Percentiles rank a stretch among this genome's conserved stretches.
Evolutionary conservation across 306 rosid genomes (phyloP).

Genomic region (Trifolium subterraneum): DNA sequence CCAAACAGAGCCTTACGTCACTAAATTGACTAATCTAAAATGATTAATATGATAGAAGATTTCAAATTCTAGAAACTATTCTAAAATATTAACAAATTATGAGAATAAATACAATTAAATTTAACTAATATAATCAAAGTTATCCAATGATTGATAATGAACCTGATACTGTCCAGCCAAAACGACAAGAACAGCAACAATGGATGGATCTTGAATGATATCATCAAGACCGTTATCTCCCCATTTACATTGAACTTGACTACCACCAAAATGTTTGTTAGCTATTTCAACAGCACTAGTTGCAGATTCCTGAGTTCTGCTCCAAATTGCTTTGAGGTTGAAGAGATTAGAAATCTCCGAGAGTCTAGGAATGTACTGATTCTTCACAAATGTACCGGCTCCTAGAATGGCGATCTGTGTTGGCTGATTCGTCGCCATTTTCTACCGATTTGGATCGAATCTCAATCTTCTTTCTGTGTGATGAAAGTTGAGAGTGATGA

Average conservation of each 20-base stretch:
- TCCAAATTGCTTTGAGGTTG: constrained; percentile 81
- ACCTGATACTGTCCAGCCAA: constrained; percentile 96
- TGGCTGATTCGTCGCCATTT: constrained; percentile 53
- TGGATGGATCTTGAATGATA: constrained; percentile 64
- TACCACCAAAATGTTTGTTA: constrained; percentile 51
- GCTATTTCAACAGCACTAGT: constrained; percentile 71
- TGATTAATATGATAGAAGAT: too few relatives aligned
- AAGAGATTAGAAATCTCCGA: constrained; percentile 79
- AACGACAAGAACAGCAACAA: constrained; percentile 84
- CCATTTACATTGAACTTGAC: constrained; percentile 64
- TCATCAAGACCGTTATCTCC: constrained; percentile 79
- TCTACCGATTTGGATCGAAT: neutral
- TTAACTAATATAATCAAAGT: neutral
- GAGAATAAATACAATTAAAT: neutral
- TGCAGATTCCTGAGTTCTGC: constrained; percentile 87
- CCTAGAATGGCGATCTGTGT: constrained; percentile 77
- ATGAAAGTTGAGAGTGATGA: too few relatives aligned
- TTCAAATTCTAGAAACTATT: too few relatives aligned
- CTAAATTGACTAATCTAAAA: too few relatives aligned
- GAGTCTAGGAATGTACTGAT: constrained; percentile 85
- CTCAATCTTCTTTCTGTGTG: too few relatives aligned
- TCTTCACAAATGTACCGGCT: constrained; percentile 84
- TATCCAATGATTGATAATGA: neutral
- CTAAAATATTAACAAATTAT: too few relatives aligned
- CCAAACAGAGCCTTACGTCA: too few relatives aligned